A percentile compares a stretch with the other conserved stretches of the same genome.
phyloP scores from a whole-genome alignment of 176 grass and related monocot species.

The Chloris gayana region DNA sequence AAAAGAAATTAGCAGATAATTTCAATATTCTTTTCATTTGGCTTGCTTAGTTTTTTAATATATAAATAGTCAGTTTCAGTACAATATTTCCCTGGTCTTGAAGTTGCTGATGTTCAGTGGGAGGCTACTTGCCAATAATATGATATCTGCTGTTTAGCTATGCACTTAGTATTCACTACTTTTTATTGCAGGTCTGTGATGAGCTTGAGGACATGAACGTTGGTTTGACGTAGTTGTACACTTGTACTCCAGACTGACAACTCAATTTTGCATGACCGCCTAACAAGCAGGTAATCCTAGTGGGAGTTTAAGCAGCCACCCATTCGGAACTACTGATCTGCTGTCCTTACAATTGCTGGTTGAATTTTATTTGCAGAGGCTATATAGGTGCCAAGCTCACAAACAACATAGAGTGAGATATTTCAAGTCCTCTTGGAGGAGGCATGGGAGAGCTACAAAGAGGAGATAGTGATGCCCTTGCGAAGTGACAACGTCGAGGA shows the following conservation, averaged over 20 bases:
- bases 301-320: background rate
- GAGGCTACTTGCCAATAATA: background rate
- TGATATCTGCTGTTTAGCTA: conserved; percentile 10
- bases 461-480: conserved; percentile 77
- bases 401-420: conserved; percentile 97
- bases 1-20: background rate
- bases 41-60: background rate
- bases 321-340: background rate
- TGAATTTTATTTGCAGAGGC: conserved; percentile 52
- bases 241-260: conserved; percentile 95
- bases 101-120: background rate
- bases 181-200: conserved; percentile 73
- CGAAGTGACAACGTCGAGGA: conserved; percentile 84
- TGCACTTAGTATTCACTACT: background rate
- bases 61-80: background rate
- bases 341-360: background rate
- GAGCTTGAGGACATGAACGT: conserved; percentile 85
- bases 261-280: conserved; percentile 88
- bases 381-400: conserved; percentile 87
- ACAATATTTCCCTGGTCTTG: no score
- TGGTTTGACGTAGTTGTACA: conserved; percentile 96
- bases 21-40: background rate
- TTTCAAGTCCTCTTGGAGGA: conserved; percentile 93
- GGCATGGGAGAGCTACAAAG: conserved; percentile 78
- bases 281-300: conserved; percentile 68